Percentiles rank a stretch among this genome's conserved stretches.
Evolutionary conservation across 2,329 filamentous ascomycete genomes (phyloP).

Genomic region (Cercospora sp.): DNA sequence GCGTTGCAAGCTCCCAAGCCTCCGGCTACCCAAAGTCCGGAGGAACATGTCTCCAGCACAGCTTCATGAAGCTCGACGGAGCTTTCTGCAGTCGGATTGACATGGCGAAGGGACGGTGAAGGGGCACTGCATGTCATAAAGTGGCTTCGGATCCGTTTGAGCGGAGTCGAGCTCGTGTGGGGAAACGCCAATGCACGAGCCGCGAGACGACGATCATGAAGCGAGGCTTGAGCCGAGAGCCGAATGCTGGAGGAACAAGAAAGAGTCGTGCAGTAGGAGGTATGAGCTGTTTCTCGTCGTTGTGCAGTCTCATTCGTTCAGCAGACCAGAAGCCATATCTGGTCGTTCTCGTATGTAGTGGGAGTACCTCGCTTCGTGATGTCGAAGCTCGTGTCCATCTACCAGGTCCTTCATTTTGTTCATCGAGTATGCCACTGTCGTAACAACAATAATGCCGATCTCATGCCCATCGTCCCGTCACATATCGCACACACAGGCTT

Average conservation of each 20-base stretch:
- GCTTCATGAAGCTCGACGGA: slow-evolving; percentile 23
- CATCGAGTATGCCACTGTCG: slow-evolving; percentile 14
- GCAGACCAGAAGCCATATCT: slow-evolving; percentile 7
- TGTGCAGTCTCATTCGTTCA: background rate
- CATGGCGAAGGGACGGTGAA: slow-evolving; percentile 5
- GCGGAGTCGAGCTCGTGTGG: slow-evolving; percentile 12
- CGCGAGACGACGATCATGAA: slow-evolving; percentile 1
- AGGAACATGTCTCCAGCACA: slow-evolving; percentile 26
- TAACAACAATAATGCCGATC: slow-evolving; percentile 4
- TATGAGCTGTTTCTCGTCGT: background rate
- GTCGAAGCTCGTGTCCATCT: background rate
- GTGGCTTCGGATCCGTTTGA: slow-evolving; percentile 5
- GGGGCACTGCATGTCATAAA: slow-evolving; percentile 2
- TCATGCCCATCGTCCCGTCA: background rate
- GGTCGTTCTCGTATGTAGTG: background rate
- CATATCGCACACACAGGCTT: background rate
- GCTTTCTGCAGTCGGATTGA: background rate
- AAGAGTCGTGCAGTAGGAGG: background rate
- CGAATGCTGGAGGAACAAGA: background rate
- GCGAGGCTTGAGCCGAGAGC: slow-evolving; percentile 3
- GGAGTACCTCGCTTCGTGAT: background rate
- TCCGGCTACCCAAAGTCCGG: slow-evolving; percentile 29
- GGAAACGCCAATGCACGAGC: slow-evolving; percentile 6
- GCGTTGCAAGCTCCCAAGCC: slow-evolving; percentile 7
- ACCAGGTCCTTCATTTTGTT: background rate